Base-by-base conservation (phyloP, 2,329 filamentous ascomycete genomes). In the Raffaelea albimanens region DNA sequence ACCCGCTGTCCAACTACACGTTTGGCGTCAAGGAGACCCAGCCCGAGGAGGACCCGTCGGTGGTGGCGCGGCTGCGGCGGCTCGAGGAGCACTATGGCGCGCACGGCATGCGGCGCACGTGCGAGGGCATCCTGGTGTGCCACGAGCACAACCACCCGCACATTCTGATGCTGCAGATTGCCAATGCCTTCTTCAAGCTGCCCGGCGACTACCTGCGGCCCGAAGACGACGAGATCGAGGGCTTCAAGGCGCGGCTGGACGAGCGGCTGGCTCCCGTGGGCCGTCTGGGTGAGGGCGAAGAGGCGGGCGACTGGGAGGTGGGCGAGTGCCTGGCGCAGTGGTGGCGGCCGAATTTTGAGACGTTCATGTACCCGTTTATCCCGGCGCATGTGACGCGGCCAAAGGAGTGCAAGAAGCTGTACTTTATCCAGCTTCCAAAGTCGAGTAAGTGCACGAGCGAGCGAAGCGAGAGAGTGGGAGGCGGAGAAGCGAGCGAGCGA, bases 141-240 rank as follows among this genome's bases (percentile, higher is more conserved):
- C 93, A 98, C 66, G 93, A 98, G 69, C 91, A 97, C 73, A 97
- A 96, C 69, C 93, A 97, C 67, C 93, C 93, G 14, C 93, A 98
- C 67, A 95, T 98, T 54, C 73, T 98, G 56, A 97, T 98, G 93
- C 77, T 98, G 53, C 93, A 98, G 74, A 98, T 98, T 60, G 93
- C 93, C 46, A 98, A 98, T 66, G 91, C 93, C 21, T 98, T 98
- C 72, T 98, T 98, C 74, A 98, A 98, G 71, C 78, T 98, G 65
- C 93, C 93, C 0, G 93, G 93, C 50, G 93, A 97, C 68, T 98
- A 97, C 64, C 80, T 98, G 40, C 80, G 83, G 47, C 85, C 86
- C 40, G 85, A 88, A 56, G 91, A 95, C 58, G 88, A 95, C 54
- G 93, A 98, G 70, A 76, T 95, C 47, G 80, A 85, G 49, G 93